Conservation (phyloP, 257 asterid species). For the Oldenlandia corymbosa region DNA sequence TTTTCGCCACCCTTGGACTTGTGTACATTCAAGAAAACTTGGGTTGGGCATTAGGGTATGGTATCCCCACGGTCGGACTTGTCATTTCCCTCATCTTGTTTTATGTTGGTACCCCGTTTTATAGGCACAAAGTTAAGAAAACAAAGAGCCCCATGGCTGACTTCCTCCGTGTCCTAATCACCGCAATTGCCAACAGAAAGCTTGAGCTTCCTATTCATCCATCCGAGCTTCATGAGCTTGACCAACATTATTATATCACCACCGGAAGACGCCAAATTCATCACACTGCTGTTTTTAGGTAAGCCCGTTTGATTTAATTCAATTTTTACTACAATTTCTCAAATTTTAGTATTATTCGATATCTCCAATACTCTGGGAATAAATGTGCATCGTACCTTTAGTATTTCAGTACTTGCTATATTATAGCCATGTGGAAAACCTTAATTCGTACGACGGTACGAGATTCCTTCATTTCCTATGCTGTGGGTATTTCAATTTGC, state of each 20-base stretch:
- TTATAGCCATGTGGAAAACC: too few relatives aligned
- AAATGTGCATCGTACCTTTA: too few relatives aligned
- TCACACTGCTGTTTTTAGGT: slow-evolving; percentile 64
- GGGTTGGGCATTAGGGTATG: slow-evolving; percentile 85
- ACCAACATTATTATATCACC: slow-evolving; percentile 37
- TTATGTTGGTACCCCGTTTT: slow-evolving; percentile 59
- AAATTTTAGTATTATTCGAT: not conserved
- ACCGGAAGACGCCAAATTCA: slow-evolving; percentile 57
- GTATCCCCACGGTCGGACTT: slow-evolving; percentile 69
- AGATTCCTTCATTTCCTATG: too few relatives aligned
- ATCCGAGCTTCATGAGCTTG: slow-evolving; percentile 62
- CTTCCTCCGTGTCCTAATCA: slow-evolving; percentile 36
- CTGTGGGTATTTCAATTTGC: too few relatives aligned
- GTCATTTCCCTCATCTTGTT: slow-evolving; percentile 49
- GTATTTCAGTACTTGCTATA: too few relatives aligned
- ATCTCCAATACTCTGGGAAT: slow-evolving; percentile 14
- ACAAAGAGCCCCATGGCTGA: slow-evolving; percentile 59
- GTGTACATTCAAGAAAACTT: slow-evolving; percentile 79
- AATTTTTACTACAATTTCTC: too few relatives aligned
- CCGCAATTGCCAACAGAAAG: slow-evolving; percentile 49
- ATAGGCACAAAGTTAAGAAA: slow-evolving; percentile 63
- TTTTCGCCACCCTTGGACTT: slow-evolving; percentile 66
- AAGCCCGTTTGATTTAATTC: not conserved
- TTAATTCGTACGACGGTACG: too few relatives aligned
- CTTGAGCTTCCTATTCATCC: slow-evolving; percentile 35